Conservation (phyloP, 1,139 yeast species). For the Lodderomyces orthopsilosis region DNA sequence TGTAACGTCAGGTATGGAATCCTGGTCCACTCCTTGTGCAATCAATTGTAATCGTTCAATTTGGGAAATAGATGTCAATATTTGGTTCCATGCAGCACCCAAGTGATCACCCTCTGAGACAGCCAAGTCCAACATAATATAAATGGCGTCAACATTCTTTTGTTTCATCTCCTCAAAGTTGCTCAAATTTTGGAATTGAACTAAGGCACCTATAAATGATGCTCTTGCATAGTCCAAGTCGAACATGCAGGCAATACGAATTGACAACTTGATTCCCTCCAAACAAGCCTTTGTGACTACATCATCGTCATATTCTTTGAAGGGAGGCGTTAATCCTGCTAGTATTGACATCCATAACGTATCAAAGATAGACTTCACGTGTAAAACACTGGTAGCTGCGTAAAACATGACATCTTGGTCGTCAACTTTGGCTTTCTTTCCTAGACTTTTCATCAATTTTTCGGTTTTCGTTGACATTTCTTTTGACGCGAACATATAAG, state of each 20-base stretch:
- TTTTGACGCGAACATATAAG: conserved; percentile 86
- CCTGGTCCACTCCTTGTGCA: conserved; percentile 86
- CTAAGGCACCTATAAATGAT: conserved; percentile 85
- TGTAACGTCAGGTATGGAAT: conserved; percentile 80
- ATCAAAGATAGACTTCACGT: conserved; percentile 90
- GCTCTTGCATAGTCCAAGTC: conserved; percentile 82
- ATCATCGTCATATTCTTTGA: conserved; percentile 81
- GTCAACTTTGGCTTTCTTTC: conserved; percentile 41
- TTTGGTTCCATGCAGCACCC: conserved; percentile 76
- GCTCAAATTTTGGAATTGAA: conserved; percentile 80
- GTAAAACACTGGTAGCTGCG: conserved; percentile 76
- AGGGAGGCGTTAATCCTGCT: conserved; percentile 92
- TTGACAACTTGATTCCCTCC: conserved; percentile 81
- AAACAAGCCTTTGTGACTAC: conserved; percentile 71
- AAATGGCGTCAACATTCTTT: conserved; percentile 80
- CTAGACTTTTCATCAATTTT: conserved; percentile 69
- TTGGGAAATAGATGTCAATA: conserved; percentile 81
- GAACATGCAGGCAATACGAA: conserved; percentile 80
- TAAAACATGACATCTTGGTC: conserved; percentile 32
- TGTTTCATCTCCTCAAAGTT: conserved; percentile 74
- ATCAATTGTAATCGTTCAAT: conserved; percentile 85
- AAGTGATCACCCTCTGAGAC: conserved; percentile 73
- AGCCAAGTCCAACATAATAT: conserved; percentile 72
- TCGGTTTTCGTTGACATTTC: conserved; percentile 92
- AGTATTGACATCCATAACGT: conserved; percentile 95